phyloP scores from a whole-genome alignment of 2,329 filamentous ascomycete genomes.

The Lachnellula suecica region DNA sequence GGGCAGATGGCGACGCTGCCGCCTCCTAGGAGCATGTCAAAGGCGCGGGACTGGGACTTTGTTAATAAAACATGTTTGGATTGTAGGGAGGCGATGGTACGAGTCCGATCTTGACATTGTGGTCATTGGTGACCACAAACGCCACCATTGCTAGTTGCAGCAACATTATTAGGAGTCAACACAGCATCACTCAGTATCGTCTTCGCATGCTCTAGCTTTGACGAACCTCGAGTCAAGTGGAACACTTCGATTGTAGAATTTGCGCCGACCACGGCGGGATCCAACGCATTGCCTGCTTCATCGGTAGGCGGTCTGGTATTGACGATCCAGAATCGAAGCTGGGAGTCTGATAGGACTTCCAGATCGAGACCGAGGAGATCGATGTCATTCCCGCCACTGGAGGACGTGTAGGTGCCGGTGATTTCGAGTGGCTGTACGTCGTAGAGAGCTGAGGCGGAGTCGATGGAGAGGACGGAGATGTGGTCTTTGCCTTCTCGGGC shows the following conservation, averaged over 20 bases:
- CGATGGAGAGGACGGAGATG: constrained; percentile 20
- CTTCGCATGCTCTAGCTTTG: constrained; percentile 28
- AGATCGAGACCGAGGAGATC: constrained; percentile 33
- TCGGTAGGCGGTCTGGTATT: constrained; percentile 31
- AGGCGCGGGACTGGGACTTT: constrained; percentile 14
- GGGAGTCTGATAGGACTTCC: constrained; percentile 15
- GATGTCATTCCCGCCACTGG: constrained; percentile 16
- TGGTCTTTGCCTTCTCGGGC: constrained; percentile 14
- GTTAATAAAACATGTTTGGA: background rate
- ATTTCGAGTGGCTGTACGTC: constrained; percentile 10
- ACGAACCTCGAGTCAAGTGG: constrained; percentile 21
- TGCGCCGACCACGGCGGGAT: constrained; percentile 27
- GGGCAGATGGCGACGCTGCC: constrained; percentile 27
- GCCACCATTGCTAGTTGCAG: constrained; percentile 29
- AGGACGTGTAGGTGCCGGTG: constrained; percentile 6
- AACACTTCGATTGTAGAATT: constrained; percentile 37
- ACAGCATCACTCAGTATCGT: constrained; percentile 30
- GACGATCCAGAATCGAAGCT: constrained; percentile 32
- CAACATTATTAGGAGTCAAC: constrained; percentile 32
- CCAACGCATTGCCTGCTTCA: constrained; percentile 23
- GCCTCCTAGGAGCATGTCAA: constrained; percentile 24
- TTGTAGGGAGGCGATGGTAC: constrained; percentile 13
- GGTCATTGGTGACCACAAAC: constrained; percentile 35
- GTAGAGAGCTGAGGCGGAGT: constrained; percentile 15
- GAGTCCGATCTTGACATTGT: constrained; percentile 24